A percentile compares a stretch with the other conserved stretches of the same genome.
These are phyloP conservation scores for Sugiyamaella paludigena DNA, from an alignment of 1,139 yeast species.

Conservation along the genomic window DNA sequence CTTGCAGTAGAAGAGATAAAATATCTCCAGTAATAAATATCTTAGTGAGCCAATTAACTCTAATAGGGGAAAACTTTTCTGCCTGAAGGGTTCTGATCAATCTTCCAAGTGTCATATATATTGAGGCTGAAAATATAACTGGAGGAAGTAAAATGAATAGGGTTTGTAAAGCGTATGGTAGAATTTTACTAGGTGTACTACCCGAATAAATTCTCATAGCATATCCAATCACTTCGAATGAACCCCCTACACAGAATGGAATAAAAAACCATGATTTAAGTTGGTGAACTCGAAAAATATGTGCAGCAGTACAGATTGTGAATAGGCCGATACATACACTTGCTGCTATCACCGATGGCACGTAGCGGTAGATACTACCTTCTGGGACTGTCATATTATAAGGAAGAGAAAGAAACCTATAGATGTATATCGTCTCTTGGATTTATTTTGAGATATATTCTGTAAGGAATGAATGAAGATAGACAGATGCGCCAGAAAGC, in stretches of 20 bases:
- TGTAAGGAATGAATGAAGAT: too few species aligned
- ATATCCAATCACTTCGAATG: constrained; percentile 38
- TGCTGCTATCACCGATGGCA: constrained; percentile 24
- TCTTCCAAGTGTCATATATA: constrained; percentile 47
- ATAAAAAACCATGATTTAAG: constrained; percentile 21
- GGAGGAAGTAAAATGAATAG: constrained; percentile 45
- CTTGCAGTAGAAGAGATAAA: constrained; percentile 43
- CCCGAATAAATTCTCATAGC: constrained; percentile 36
- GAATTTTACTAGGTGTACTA: constrained; percentile 23
- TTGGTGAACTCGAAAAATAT: constrained; percentile 18
- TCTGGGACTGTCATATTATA: too few species aligned
- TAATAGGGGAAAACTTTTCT: constrained; percentile 36
- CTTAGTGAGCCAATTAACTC: constrained; percentile 39
- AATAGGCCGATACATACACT: constrained; percentile 24
- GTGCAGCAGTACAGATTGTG: constrained; percentile 17
- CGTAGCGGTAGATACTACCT: not conserved
- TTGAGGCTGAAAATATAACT: constrained; percentile 45
- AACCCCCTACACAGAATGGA: constrained; percentile 26
- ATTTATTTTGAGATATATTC: too few species aligned
- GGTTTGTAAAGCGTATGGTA: constrained; percentile 41
- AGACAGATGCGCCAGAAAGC: too few species aligned
- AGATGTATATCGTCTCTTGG: too few species aligned
- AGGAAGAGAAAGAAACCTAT: too few species aligned
- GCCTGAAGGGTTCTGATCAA: constrained; percentile 36
- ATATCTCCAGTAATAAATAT: constrained; percentile 48